Evolutionary conservation across 129 eudicot genomes (phyloP).

Genomic region (Flaveria ramosissima): DNA sequence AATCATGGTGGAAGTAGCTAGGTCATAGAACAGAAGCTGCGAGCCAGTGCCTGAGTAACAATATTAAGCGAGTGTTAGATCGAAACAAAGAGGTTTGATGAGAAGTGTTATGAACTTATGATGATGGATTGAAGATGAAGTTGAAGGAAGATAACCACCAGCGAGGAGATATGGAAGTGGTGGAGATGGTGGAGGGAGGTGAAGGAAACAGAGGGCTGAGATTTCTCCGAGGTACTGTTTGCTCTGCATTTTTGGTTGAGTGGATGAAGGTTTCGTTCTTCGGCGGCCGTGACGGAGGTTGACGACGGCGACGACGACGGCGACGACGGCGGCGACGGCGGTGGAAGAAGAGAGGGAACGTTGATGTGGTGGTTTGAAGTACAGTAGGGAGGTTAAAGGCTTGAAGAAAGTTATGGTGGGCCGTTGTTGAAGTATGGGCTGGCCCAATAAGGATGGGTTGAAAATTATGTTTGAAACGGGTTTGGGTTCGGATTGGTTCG

Average conservation of each 20-base stretch:
- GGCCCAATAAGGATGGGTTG: slow-evolving; percentile 1
- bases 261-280: background rate
- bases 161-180: slow-evolving; percentile 59
- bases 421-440: background rate
- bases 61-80: background rate
- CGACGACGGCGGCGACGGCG: slow-evolving; percentile 14
- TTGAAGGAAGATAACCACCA: slow-evolving; percentile 57
- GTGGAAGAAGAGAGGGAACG: background rate
- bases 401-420: background rate
- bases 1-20: slow-evolving; percentile 50
- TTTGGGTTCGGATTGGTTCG: too few relatives aligned
- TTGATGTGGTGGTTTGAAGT: background rate
- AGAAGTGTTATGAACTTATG: background rate
- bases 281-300: background rate
- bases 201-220: slow-evolving; percentile 85
- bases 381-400: background rate
- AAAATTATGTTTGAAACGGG: background rate
- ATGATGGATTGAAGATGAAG: slow-evolving; percentile 16
- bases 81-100: background rate
- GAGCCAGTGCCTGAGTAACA: slow-evolving; percentile 78
- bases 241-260: slow-evolving; percentile 30
- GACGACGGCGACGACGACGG: slow-evolving; percentile 5
- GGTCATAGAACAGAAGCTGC: slow-evolving; percentile 64
- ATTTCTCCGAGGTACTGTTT: slow-evolving; percentile 88
- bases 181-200: slow-evolving; percentile 49